These are phyloP conservation scores for Amanita phalloides DNA, from an alignment of 768 basidiomycete species.

Conservation along the genomic window DNA sequence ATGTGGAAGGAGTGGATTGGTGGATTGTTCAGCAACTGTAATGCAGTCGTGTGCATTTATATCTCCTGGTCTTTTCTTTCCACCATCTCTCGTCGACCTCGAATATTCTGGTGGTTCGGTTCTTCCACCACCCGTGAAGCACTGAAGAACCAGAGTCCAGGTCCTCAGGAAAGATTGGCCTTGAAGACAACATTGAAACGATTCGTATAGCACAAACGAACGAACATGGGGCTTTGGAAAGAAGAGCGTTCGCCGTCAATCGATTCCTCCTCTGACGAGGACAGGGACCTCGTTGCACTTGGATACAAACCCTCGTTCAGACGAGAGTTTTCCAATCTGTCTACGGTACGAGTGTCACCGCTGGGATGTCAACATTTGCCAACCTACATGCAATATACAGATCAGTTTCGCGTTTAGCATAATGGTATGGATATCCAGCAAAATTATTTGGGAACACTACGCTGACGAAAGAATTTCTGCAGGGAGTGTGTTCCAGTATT, in stretches of 20 bases:
- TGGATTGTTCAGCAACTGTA: background rate
- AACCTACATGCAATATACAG: constrained; percentile 17
- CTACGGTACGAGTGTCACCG: constrained; percentile 39
- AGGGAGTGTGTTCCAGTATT: constrained; percentile 68
- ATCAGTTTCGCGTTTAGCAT: constrained; percentile 74
- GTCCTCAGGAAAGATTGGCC: too few relatives aligned
- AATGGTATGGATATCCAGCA: constrained; percentile 33
- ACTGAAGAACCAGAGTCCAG: too few relatives aligned
- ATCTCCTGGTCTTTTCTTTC: background rate
- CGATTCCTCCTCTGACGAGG: constrained; percentile 31
- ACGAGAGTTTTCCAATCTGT: constrained; percentile 75
- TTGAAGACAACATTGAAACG: too few relatives aligned
- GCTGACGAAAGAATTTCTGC: background rate
- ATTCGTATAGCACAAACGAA: background rate
- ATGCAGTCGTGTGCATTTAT: background rate
- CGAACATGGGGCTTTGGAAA: background rate
- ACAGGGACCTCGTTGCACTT: constrained; percentile 51
- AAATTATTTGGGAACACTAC: background rate
- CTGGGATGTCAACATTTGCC: background rate
- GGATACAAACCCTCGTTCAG: constrained; percentile 76
- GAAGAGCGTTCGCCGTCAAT: background rate
- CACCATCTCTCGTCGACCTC: background rate
- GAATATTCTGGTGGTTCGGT: background rate
- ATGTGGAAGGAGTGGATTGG: too few relatives aligned
- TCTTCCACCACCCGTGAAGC: too few relatives aligned